Conservation (phyloP, 2,329 filamentous ascomycete species). For the Albifimbria verrucaria region DNA sequence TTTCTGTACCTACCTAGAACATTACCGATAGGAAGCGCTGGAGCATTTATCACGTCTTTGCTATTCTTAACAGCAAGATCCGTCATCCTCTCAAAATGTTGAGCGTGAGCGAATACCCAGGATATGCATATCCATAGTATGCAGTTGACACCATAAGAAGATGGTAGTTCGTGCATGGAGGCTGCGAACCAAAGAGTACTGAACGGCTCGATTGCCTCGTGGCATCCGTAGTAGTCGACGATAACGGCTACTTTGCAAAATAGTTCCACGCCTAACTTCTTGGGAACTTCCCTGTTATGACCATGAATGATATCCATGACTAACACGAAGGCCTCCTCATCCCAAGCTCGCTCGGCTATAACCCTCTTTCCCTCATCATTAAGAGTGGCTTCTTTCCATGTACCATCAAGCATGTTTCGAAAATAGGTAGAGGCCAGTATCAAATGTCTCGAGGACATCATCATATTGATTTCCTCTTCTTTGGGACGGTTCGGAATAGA, state of each 20-base stretch:
- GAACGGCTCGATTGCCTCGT: background rate
- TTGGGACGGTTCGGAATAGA: too few species aligned
- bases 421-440: background rate
- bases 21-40: background rate
- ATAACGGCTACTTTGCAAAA: background rate
- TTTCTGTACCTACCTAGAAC: background rate
- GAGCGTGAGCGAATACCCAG: background rate
- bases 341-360: background rate
- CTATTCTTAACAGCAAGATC: background rate
- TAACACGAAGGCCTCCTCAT: background rate
- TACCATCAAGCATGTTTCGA: background rate
- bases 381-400: background rate
- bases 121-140: background rate
- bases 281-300: background rate
- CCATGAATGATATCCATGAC: conserved; percentile 1
- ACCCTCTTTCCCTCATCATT: background rate
- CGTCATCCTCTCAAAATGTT: background rate
- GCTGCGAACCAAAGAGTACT: background rate
- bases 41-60: background rate
- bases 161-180: background rate
- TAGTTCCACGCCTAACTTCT: background rate
- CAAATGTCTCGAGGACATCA: background rate
- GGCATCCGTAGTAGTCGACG: background rate
- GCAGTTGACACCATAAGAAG: background rate
- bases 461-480: background rate